A percentile compares a stretch with the other conserved stretches of the same genome.
Evolutionary conservation across 2,329 filamentous ascomycete species (phyloP).

Genomic region (Aaosphaeria arxii): DNA sequence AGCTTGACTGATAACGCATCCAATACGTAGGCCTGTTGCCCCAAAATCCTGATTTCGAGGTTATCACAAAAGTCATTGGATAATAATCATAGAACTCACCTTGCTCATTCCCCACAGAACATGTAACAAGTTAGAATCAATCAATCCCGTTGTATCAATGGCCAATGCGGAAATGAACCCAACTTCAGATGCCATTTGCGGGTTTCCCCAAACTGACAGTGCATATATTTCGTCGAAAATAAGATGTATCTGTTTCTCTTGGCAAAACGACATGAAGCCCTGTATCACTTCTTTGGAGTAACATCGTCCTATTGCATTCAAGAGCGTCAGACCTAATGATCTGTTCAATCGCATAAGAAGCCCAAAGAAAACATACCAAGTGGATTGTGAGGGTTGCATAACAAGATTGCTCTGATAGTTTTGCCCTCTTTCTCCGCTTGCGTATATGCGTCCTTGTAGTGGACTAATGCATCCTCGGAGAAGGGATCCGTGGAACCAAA

Average conservation of each 20-base stretch:
- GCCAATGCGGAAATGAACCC: conserved; percentile 23
- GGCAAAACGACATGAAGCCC: conserved; percentile 25
- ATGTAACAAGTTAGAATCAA: conserved; percentile 20
- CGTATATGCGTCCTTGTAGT: no score
- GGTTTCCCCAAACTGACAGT: conserved; percentile 21
- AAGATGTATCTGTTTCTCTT: conserved; percentile 28
- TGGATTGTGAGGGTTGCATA: conserved; percentile 42
- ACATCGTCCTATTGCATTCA: conserved; percentile 15
- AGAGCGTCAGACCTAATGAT: no score
- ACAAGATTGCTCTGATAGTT: background rate
- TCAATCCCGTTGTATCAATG: conserved; percentile 11
- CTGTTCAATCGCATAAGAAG: no score
- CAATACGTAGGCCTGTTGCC: conserved; percentile 29
- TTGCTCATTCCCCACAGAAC: conserved; percentile 29
- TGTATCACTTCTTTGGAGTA: conserved; percentile 22
- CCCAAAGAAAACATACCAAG: background rate
- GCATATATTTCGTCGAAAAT: conserved; percentile 39
- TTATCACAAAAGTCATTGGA: no score
- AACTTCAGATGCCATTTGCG: background rate
- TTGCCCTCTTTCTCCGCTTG: no score
- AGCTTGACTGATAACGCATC: background rate
- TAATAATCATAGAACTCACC: no score
- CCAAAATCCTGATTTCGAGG: conserved; percentile 26
- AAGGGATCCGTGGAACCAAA: no score
- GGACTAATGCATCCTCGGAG: no score